phyloP scores from a whole-genome alignment of 2,329 filamentous ascomycete species.

The Zymoseptoria brevis region DNA sequence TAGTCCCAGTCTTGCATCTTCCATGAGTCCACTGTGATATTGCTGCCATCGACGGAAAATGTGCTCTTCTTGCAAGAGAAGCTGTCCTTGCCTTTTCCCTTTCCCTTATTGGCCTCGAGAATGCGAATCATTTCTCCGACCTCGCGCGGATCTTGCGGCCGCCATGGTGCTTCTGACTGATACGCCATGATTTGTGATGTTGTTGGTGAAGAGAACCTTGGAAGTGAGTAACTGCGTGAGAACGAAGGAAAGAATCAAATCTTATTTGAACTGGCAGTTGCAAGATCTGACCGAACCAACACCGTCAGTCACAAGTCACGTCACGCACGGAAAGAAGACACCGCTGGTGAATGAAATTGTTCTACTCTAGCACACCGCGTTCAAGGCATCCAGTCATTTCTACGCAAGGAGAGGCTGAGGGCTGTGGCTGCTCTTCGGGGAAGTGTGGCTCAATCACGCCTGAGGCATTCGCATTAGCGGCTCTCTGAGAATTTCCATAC shows the following conservation, averaged over 20 bases:
- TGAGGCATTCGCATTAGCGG: too few relatives aligned
- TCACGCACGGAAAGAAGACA: not conserved
- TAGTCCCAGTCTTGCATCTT: constrained; percentile 93
- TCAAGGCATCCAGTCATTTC: not conserved
- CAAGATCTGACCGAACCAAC: not conserved
- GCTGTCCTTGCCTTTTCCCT: constrained; percentile 41
- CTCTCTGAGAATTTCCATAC: too few relatives aligned
- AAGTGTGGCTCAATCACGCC: too few relatives aligned
- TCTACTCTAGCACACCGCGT: not conserved
- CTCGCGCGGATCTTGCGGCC: constrained; percentile 60
- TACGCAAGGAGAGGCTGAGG: too few relatives aligned
- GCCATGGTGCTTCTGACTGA: constrained; percentile 50
- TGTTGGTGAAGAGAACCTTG: not conserved
- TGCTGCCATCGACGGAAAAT: constrained; percentile 59
- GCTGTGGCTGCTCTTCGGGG: too few relatives aligned
- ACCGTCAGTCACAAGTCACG: not conserved
- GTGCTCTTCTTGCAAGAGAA: constrained; percentile 75
- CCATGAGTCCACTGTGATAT: constrained; percentile 79
- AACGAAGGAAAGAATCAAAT: not conserved
- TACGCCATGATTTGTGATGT: constrained; percentile 41
- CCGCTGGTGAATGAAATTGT: not conserved
- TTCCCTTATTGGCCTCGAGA: constrained; percentile 54
- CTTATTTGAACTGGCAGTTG: not conserved
- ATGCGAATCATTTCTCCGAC: constrained; percentile 57
- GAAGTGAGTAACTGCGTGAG: not conserved